phyloP scores from a whole-genome alignment of 805 yeast genomes.

The Lachancea cidri region DNA sequence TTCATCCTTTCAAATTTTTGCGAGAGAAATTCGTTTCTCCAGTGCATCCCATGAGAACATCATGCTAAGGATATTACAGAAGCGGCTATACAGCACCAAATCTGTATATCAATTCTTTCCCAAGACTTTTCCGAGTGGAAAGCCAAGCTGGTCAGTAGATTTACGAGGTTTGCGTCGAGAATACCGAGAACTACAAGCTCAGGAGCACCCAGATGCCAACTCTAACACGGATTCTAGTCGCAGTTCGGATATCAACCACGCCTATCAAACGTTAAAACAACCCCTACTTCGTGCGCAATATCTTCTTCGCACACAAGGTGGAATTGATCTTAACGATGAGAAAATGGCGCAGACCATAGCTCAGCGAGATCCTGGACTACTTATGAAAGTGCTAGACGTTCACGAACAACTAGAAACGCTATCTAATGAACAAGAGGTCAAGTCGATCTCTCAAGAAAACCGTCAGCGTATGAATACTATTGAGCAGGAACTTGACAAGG shows the following conservation, averaged over 20 bases:
- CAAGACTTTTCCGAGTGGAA: slow-evolving; percentile 58
- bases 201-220: slow-evolving; percentile 74
- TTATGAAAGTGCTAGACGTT: slow-evolving; percentile 75
- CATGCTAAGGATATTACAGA: slow-evolving; percentile 2
- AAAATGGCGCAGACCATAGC: slow-evolving; percentile 42
- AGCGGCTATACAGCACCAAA: slow-evolving; percentile 1
- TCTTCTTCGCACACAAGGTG: slow-evolving; percentile 39
- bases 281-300: slow-evolving; percentile 72
- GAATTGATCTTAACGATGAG: slow-evolving; percentile 57
- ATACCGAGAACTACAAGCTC: slow-evolving; percentile 65
- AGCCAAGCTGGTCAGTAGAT: slow-evolving; percentile 66
- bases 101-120: slow-evolving; percentile 69
- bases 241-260: slow-evolving; percentile 62
- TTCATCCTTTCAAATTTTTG: background rate
- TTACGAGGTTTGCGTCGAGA: slow-evolving; percentile 59
- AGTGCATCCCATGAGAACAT: background rate
- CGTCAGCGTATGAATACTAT: slow-evolving; percentile 46
- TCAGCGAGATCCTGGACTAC: slow-evolving; percentile 47
- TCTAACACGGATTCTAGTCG: slow-evolving; percentile 20
- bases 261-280: slow-evolving; percentile 63
- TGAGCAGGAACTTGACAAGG: slow-evolving; percentile 41
- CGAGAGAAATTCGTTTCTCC: background rate
- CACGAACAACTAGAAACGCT: slow-evolving; percentile 79
- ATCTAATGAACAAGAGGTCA: slow-evolving; percentile 51
- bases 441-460: slow-evolving; percentile 48